Evolutionary conservation across 176 grass and related monocot species (phyloP).

Genomic region (Alloteropsis semialata): DNA sequence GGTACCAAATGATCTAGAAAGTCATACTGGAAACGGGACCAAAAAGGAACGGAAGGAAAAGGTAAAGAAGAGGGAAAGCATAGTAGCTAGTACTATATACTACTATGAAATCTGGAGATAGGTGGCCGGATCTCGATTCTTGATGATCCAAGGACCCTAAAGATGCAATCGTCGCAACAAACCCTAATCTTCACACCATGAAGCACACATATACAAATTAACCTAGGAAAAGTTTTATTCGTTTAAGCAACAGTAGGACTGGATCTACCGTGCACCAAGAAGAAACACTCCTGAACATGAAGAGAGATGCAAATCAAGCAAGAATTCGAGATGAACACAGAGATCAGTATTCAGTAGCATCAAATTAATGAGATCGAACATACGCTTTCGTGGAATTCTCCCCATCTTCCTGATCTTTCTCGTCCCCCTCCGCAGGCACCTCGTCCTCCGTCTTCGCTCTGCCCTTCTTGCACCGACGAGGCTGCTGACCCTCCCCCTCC

Average conservation of each 20-base stretch:
- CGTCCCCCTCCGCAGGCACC: constrained; percentile 22
- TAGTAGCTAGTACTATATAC: not conserved
- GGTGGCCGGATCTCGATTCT: constrained; percentile 20
- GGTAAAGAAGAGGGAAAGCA: constrained; percentile 7
- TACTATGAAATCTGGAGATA: not conserved
- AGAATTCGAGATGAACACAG: constrained; percentile 2
- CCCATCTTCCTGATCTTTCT: constrained; percentile 47
- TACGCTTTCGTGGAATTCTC: constrained; percentile 82
- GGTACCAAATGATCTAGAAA: constrained; percentile 40
- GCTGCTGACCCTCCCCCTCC: constrained; percentile 56
- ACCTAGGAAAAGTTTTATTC: not conserved
- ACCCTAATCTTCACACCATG: constrained; percentile 44
- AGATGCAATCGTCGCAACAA: not conserved
- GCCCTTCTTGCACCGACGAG: constrained; percentile 54
- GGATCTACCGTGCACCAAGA: constrained; percentile 35
- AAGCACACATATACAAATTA: not conserved
- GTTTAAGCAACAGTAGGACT: constrained; percentile 17
- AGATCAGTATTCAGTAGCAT: constrained; percentile 8
- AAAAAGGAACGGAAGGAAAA: constrained; percentile 23
- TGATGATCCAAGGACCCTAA: constrained; percentile 38
- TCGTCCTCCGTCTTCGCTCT: constrained; percentile 49
- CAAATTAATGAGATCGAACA: constrained; percentile 25
- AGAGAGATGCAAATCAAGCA: constrained; percentile 10
- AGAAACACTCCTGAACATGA: not conserved
- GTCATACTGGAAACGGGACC: constrained; percentile 26